Base-by-base conservation (phyloP, 495 filamentous ascomycete genomes). In the Daldinia grandis region DNA sequence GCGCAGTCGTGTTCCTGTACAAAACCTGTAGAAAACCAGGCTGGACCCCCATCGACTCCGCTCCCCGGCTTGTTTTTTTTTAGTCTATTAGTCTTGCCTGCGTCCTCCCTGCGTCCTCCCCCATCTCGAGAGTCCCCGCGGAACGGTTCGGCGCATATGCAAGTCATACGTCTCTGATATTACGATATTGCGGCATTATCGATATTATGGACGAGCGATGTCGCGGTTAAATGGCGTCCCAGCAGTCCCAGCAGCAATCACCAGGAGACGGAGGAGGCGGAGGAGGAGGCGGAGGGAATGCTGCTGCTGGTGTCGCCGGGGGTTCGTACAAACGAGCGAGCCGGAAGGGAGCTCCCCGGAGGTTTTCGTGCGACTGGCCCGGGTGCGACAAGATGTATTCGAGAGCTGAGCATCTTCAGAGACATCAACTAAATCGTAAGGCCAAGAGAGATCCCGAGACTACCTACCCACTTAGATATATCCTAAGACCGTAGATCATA, bases 381-480 rank as follows among this genome's bases (percentile, higher is more conserved):
- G 92, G 88, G 37, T 99, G 95, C 76, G 93, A 93, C 62, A 99
- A 97, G 86, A 90, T 91, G 62, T 99, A 98, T 80, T 97, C 94
- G 51, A 87, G 95, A 73, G 94, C 94, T 28, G 95, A 99, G 76
- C 95, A 99, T 82, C 87, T 99, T 66, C 96, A 84, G 70, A 76
- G 83, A 21, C 83, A 84, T 68, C 78, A 82, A 68, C 72, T 84
- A 35, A 83, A 82, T 66, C 81, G 82, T 84, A 74, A 70, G 80
- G 21, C 55, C 19, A 40, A 58, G 40, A 17, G 42, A 21, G 7
- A 12, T 47, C 17, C 42, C 42, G 4, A 47, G 42, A 47, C 42
- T 47, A 47, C n/a, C n/a, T n/a, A n/a, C n/a, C n/a, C n/a, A n/a
- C n/a, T n/a, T n/a, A n/a, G n/a, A n/a, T 6, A 47, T 25, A 66